A percentile compares a stretch with the other conserved stretches of the same genome.
Evolutionary conservation across 192 early-diverging fungal genomes (phyloP).

Genomic region (Tieghemiomyces parasiticus): DNA sequence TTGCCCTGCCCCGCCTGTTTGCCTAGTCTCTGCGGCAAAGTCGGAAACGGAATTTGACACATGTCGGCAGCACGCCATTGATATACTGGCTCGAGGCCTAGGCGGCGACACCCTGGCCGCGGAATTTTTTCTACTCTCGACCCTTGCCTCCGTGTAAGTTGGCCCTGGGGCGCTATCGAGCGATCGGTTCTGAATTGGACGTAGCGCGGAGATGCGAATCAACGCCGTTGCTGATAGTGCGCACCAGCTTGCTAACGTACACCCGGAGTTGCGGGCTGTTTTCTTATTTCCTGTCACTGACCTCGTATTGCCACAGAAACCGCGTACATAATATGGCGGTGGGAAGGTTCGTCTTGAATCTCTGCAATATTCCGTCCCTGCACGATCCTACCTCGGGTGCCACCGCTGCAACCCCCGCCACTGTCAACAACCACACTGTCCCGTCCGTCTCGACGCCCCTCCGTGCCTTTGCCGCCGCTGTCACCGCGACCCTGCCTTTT

Average conservation of each 20-base stretch:
- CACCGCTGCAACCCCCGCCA: neutral
- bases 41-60: too few relatives aligned
- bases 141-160: too few relatives aligned
- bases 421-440: slow-evolving; percentile 12
- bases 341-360: slow-evolving; percentile 53
- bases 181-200: too few relatives aligned
- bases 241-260: too few relatives aligned
- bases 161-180: too few relatives aligned
- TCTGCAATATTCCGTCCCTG: slow-evolving; percentile 36
- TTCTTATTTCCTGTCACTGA: slow-evolving; percentile 52
- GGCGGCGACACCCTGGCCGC: too few relatives aligned
- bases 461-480: slow-evolving; percentile 18
- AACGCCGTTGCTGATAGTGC: too few relatives aligned
- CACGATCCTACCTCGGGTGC: neutral
- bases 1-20: slow-evolving; percentile 17
- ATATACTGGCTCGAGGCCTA: too few relatives aligned
- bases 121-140: too few relatives aligned
- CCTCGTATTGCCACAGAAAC: slow-evolving; percentile 39
- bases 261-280: slow-evolving; percentile 45
- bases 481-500: slow-evolving; percentile 35
- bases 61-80: too few relatives aligned
- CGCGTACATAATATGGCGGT: slow-evolving; percentile 33
- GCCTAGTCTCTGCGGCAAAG: slow-evolving; percentile 34
- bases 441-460: slow-evolving; percentile 17
- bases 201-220: too few relatives aligned